Percentiles rank a stretch among this genome's conserved stretches.
Evolutionary conservation across 2,329 filamentous ascomycete genomes (phyloP).

Genomic region (Chalaropsis thielavioides): DNA sequence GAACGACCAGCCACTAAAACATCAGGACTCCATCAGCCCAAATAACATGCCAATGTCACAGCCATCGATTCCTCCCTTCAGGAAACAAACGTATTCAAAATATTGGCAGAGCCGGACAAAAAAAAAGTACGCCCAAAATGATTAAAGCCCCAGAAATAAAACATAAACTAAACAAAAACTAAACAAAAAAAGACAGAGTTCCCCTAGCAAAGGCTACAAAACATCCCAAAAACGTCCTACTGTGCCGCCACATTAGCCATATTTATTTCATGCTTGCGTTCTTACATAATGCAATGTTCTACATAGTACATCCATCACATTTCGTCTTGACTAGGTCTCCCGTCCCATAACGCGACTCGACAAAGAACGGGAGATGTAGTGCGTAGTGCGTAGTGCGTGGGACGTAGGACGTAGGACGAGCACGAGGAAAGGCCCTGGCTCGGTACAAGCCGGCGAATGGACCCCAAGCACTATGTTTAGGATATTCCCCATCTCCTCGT

Average conservation of each 20-base stretch:
- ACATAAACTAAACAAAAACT: background rate
- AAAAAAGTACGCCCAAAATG: background rate
- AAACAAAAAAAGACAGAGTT: background rate
- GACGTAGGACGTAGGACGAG: background rate
- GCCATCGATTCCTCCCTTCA: background rate
- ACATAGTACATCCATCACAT: background rate
- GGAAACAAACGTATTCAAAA: background rate
- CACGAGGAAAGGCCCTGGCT: background rate
- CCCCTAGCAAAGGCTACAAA: background rate
- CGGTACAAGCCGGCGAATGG: background rate
- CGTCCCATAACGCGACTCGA: too few species aligned
- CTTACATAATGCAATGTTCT: background rate
- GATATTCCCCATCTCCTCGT: background rate
- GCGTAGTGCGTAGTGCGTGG: too few species aligned
- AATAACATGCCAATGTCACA: conserved; percentile 3
- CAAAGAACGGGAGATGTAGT: too few species aligned
- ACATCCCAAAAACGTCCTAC: background rate
- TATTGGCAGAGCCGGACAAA: background rate
- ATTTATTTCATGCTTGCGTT: background rate
- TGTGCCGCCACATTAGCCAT: conserved; percentile 4
- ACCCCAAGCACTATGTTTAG: background rate
- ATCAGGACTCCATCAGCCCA: background rate
- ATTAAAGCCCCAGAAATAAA: background rate
- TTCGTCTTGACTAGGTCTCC: too few species aligned
- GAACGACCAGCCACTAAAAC: background rate